Percentiles rank a stretch among this genome's conserved stretches.
Evolutionary conservation across 2,329 filamentous ascomycete genomes (phyloP).

Genomic region (Alternaria novae-zelandiae): DNA sequence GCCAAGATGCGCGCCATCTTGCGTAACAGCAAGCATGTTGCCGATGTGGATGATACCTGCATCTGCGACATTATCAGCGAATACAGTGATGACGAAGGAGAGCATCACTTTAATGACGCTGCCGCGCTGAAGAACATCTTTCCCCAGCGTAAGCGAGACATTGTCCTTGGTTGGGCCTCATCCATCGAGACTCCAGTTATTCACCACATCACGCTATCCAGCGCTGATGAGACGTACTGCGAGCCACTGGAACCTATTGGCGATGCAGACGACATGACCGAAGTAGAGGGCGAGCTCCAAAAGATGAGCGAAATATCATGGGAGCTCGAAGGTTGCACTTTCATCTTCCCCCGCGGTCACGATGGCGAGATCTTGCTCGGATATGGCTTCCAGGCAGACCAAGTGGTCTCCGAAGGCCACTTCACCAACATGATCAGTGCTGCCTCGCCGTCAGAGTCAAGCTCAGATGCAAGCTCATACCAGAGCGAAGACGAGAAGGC

Average conservation of each 20-base stretch:
- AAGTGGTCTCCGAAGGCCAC: not conserved
- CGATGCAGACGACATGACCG: not conserved
- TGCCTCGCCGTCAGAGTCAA: not conserved
- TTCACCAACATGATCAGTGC: not conserved
- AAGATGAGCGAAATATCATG: not conserved
- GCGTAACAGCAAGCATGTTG: not conserved
- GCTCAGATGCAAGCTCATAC: not conserved
- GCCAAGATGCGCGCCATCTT: not conserved
- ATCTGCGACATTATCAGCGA: not conserved
- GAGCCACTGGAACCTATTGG: not conserved
- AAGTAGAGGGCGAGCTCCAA: not conserved
- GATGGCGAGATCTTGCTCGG: not conserved
- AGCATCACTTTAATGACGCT: not conserved
- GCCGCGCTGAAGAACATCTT: not conserved
- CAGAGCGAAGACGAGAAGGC: not conserved
- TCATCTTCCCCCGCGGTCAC: not conserved
- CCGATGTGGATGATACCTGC: not conserved
- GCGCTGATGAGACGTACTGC: not conserved
- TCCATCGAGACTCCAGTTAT: not conserved
- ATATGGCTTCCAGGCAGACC: not conserved
- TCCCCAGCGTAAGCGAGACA: not conserved
- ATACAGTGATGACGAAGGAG: not conserved
- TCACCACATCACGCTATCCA: rapidly evolving
- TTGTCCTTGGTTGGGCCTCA: not conserved
- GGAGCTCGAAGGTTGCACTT: not conserved